Conservation (phyloP, 1,139 yeast species). For the Pichia sp. region DNA sequence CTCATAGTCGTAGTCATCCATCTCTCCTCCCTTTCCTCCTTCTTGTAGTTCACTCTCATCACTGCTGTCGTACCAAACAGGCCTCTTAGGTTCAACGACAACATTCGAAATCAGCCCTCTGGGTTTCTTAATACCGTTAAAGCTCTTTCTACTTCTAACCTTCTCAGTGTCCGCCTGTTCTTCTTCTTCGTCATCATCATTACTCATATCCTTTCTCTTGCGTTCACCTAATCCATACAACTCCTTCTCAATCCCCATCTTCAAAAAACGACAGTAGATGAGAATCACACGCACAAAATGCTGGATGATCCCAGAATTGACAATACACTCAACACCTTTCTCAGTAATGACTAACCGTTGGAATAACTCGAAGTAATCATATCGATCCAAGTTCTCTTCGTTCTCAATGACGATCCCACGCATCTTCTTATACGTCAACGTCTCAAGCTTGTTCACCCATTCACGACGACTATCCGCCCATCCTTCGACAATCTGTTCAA, state of each 20-base stretch:
- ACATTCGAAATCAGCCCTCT: neutral
- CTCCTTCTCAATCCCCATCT: conserved; percentile 47
- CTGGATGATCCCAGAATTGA: conserved; percentile 9
- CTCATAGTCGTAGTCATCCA: neutral
- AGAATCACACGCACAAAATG: conserved; percentile 6
- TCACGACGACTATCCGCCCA: conserved; percentile 10
- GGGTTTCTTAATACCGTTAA: neutral
- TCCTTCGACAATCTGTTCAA: conserved; percentile 11
- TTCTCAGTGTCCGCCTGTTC: neutral
- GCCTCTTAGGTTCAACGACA: neutral
- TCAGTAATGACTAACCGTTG: conserved; percentile 2
- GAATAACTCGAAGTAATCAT: conserved; percentile 4
- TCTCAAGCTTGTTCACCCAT: conserved; percentile 6
- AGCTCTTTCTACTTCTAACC: too few relatives aligned
- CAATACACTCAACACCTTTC: conserved; percentile 1
- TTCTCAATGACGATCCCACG: conserved; percentile 1
- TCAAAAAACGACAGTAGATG: conserved; percentile 38
- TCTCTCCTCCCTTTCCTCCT: too few relatives aligned
- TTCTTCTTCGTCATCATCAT: neutral
- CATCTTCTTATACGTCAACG: neutral
- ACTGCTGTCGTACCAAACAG: conserved; percentile 1
- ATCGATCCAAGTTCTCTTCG: neutral
- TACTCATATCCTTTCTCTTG: neutral
- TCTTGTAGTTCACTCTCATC: neutral
- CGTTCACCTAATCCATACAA: conserved; percentile 40